Evolutionary conservation across 352 stramenopile species (phyloP).

Genomic region (Elongisporangium prolatum): DNA sequence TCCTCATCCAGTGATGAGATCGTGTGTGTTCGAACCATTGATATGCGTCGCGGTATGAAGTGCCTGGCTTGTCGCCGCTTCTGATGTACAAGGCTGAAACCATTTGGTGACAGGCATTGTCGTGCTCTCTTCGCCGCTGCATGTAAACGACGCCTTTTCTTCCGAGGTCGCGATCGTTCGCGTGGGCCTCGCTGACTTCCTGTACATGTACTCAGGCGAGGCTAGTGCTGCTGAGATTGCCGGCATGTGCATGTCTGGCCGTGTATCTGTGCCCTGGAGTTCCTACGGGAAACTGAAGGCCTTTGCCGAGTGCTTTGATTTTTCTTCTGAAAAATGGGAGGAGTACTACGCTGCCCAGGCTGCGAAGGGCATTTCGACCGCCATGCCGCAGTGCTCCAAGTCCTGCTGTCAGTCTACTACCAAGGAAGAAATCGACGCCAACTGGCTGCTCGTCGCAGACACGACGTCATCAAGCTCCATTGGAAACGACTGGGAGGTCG

Average conservation of each 20-base stretch:
- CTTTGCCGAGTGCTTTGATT: constrained; percentile 85
- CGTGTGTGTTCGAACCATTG: constrained; percentile 68
- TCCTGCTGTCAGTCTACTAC: constrained; percentile 56
- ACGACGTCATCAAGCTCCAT: constrained; percentile 37
- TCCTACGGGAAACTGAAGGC: constrained; percentile 78
- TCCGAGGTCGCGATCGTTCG: constrained; percentile 63
- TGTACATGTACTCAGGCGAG: constrained; percentile 86
- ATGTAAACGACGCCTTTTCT: constrained; percentile 45
- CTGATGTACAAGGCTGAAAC: neutral
- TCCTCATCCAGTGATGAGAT: constrained; percentile 32
- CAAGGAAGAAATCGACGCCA: constrained; percentile 78
- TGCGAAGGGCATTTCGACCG: constrained; percentile 14
- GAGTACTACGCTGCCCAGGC: constrained; percentile 61
- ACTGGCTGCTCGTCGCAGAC: constrained; percentile 76
- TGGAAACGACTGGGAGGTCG: constrained; percentile 62
- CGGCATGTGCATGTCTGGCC: constrained; percentile 80
- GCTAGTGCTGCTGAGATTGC: constrained; percentile 73
- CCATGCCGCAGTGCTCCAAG: constrained; percentile 41
- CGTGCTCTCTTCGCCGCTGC: constrained; percentile 44
- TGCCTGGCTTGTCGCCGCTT: neutral
- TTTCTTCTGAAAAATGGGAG: constrained; percentile 77
- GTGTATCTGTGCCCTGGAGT: constrained; percentile 80
- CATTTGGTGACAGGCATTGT: constrained; percentile 27
- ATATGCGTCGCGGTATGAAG: constrained; percentile 58
- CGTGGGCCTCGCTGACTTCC: constrained; percentile 74